Conservation (phyloP, 2,329 filamentous ascomycete genomes). For the Phialocephala subalpina region DNA sequence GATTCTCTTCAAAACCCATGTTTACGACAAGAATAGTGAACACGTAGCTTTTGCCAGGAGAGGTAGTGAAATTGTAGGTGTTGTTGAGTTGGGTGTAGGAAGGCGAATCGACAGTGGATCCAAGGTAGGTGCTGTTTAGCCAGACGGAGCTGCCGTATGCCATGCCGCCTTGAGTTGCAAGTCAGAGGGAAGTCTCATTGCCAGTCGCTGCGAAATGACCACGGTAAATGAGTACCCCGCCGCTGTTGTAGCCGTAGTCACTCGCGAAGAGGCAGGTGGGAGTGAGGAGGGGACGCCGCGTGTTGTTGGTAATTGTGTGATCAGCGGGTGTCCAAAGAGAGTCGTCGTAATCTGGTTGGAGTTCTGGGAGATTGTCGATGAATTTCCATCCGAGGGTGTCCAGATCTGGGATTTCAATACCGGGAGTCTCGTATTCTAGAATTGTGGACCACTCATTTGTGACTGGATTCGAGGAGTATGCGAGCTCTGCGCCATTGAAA, state of each 20-base stretch:
- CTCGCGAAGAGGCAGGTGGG: conserved; percentile 70
- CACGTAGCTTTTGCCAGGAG: conserved; percentile 59
- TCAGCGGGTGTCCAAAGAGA: conserved; percentile 65
- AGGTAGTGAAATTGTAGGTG: conserved; percentile 60
- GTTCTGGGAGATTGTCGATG: conserved; percentile 74
- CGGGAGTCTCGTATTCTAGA: conserved; percentile 58
- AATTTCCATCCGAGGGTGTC: conserved; percentile 68
- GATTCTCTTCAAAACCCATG: conserved; percentile 73
- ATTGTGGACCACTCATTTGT: conserved; percentile 53
- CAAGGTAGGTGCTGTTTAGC: conserved; percentile 67
- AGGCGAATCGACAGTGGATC: conserved; percentile 59
- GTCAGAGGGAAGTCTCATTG: conserved; percentile 61
- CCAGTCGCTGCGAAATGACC: conserved; percentile 72
- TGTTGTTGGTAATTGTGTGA: conserved; percentile 30
- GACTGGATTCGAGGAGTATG: conserved; percentile 39
- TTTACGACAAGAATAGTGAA: conserved; percentile 76
- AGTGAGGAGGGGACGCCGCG: conserved; percentile 36
- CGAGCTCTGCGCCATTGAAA: conserved; percentile 43
- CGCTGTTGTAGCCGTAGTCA: conserved; percentile 77
- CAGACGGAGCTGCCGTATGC: conserved; percentile 72
- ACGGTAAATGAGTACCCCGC: conserved; percentile 68
- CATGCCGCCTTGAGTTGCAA: conserved; percentile 69
- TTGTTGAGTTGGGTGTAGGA: conserved; percentile 66
- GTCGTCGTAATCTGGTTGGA: conserved; percentile 68
- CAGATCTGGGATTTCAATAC: conserved; percentile 63